Evolutionary conservation across 352 stramenopile genomes (phyloP).

Genomic region (Phytopythium montanum): DNA sequence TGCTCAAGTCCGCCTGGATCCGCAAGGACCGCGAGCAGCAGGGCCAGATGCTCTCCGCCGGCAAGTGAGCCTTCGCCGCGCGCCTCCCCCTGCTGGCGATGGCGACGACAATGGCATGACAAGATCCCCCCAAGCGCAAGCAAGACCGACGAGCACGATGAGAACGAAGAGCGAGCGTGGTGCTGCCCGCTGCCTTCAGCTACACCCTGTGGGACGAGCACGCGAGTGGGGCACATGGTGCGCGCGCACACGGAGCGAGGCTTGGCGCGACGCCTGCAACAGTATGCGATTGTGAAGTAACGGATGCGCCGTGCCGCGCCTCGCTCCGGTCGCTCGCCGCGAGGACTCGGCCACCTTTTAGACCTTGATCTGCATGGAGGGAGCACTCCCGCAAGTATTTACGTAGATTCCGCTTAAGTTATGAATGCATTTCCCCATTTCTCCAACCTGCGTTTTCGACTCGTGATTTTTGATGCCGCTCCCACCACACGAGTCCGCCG

Average conservation of each 20-base stretch:
- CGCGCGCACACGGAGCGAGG: not conserved
- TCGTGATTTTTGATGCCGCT: too few relatives aligned
- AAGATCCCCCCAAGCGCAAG: not conserved
- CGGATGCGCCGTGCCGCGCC: not conserved
- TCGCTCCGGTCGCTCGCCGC: not conserved
- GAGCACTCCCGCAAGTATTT: not conserved
- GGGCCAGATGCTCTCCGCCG: constrained; percentile 7
- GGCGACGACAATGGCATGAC: not conserved
- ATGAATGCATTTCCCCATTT: constrained; percentile 2
- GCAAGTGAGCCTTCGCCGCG: constrained; percentile 1
- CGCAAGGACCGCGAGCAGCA: constrained; percentile 45
- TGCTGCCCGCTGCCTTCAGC: not conserved
- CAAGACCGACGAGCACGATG: not conserved
- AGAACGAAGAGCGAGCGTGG: not conserved
- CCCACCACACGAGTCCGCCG: too few relatives aligned
- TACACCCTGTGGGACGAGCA: not conserved
- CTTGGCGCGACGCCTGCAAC: not conserved
- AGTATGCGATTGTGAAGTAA: constrained; percentile 2
- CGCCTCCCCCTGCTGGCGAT: not conserved
- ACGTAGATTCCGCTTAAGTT: constrained; percentile 5
- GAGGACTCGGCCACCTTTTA: too few relatives aligned
- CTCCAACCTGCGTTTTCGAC: too few relatives aligned
- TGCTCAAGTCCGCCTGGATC: constrained; percentile 60
- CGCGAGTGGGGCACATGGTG: not conserved
- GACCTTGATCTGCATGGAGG: not conserved